A percentile compares a stretch with the other conserved stretches of the same genome.
These are phyloP conservation scores for Ganoderma multipileum DNA, from an alignment of 1,284 basidiomycete genomes.

Conservation along the genomic window DNA sequence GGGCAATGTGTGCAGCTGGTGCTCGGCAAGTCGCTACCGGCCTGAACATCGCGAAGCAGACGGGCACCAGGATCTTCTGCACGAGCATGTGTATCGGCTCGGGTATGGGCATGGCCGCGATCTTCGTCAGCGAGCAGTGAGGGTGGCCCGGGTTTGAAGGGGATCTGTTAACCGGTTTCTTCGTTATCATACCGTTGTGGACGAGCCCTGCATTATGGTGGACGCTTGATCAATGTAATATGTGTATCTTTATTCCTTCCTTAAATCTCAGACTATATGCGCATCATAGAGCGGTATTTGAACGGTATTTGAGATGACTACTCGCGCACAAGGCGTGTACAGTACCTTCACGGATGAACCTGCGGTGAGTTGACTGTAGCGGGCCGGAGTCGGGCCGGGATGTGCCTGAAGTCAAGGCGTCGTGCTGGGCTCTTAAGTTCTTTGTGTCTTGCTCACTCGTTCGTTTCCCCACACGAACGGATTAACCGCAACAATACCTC, in stretches of 20 bases:
- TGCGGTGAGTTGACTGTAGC: too few species aligned
- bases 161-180: neutral
- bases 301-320: too few species aligned
- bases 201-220: neutral
- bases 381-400: too few species aligned
- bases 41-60: conserved; percentile 83
- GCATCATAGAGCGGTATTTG: neutral
- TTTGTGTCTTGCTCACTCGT: too few species aligned
- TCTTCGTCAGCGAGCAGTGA: conserved; percentile 88
- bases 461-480: too few species aligned
- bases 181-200: neutral
- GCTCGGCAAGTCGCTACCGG: conserved; percentile 90
- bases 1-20: conserved; percentile 62
- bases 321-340: too few species aligned
- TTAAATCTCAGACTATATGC: neutral
- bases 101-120: conserved; percentile 87
- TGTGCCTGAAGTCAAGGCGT: too few species aligned
- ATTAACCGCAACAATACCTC: too few species aligned
- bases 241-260: conserved; percentile 11
- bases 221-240: neutral
- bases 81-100: conserved; percentile 97
- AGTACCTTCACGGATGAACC: too few species aligned
- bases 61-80: conserved; percentile 78
- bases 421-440: too few species aligned
- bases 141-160: neutral